These are phyloP conservation scores for Entomortierella lignicola DNA, from an alignment of 192 early-diverging fungal species.

Conservation along the genomic window DNA sequence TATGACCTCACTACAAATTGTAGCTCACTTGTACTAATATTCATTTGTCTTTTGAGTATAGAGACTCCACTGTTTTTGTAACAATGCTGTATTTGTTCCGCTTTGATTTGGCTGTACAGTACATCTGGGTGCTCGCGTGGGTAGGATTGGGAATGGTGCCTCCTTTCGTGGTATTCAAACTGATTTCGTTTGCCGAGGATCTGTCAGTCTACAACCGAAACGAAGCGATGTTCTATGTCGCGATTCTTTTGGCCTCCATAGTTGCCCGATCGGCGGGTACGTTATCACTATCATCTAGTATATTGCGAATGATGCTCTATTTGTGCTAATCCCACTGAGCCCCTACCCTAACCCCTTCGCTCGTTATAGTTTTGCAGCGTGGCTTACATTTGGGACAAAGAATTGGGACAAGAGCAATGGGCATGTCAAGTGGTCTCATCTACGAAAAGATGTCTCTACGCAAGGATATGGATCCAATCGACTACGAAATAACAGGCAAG, in stretches of 20 bases:
- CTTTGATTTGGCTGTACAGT: constrained; percentile 25
- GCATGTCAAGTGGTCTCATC: constrained; percentile 36
- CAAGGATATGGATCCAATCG: constrained; percentile 49
- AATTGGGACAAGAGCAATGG: constrained; percentile 43
- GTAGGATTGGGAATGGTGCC: constrained; percentile 38
- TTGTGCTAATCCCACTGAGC: neutral
- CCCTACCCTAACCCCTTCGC: too few species aligned
- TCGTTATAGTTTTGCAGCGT: constrained; percentile 31
- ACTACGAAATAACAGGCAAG: constrained; percentile 45
- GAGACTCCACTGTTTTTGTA: constrained; percentile 35
- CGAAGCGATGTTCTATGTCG: constrained; percentile 46
- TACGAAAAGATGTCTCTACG: constrained; percentile 50
- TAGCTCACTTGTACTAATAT: too few species aligned
- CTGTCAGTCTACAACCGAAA: constrained; percentile 45
- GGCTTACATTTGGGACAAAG: constrained; percentile 47
- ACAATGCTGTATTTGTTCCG: constrained; percentile 46
- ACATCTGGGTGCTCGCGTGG: constrained; percentile 36
- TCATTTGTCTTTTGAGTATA: neutral
- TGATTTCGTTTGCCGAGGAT: constrained; percentile 35
- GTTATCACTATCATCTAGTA: too few species aligned
- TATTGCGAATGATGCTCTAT: neutral
- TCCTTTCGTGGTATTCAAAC: constrained; percentile 42
- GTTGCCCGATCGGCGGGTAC: constrained; percentile 36
- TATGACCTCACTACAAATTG: too few species aligned
- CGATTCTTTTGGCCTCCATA: constrained; percentile 29